Percentiles rank a stretch among this genome's conserved stretches.
These are phyloP conservation scores for Skeletonema potamos DNA, from an alignment of 108 stramenopile species.

Conservation along the genomic window DNA sequence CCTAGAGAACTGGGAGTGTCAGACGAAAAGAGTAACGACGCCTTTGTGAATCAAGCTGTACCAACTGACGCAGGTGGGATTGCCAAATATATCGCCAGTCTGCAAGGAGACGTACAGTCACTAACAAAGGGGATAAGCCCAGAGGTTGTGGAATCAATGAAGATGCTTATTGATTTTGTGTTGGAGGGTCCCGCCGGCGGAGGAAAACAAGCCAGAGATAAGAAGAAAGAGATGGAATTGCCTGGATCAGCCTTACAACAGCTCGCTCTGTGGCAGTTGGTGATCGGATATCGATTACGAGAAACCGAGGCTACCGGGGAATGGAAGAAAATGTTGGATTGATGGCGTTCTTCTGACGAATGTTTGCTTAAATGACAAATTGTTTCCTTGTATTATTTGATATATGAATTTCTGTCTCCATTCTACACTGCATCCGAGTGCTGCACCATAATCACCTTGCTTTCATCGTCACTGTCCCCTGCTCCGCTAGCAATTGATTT, in stretches of 20 bases:
- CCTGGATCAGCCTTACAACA: slow-evolving; percentile 87
- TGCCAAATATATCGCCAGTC: slow-evolving; percentile 75
- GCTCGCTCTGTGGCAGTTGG: slow-evolving; percentile 88
- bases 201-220: slow-evolving; percentile 19
- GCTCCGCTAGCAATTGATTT: slow-evolving; percentile 13
- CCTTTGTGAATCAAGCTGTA: slow-evolving; percentile 11
- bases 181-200: slow-evolving; percentile 69
- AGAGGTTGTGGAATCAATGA: slow-evolving; percentile 88
- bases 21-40: background rate
- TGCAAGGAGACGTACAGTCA: slow-evolving; percentile 75
- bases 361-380: background rate
- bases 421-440: slow-evolving; percentile 29
- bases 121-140: slow-evolving; percentile 81
- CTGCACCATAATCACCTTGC: slow-evolving; percentile 47
- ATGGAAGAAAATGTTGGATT: slow-evolving; percentile 74
- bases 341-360: background rate
- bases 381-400: no score
- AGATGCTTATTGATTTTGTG: slow-evolving; percentile 83
- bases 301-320: slow-evolving; percentile 89
- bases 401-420: background rate
- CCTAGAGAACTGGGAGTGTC: slow-evolving; percentile 15
- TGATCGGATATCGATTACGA: slow-evolving; percentile 85
- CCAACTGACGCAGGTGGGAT: slow-evolving; percentile 48
- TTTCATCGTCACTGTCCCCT: slow-evolving; percentile 50
- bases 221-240: slow-evolving; percentile 77